These are phyloP conservation scores for Urochloa ruziziensis DNA, from an alignment of 176 grass and related monocot genomes.

Conservation along the genomic window DNA sequence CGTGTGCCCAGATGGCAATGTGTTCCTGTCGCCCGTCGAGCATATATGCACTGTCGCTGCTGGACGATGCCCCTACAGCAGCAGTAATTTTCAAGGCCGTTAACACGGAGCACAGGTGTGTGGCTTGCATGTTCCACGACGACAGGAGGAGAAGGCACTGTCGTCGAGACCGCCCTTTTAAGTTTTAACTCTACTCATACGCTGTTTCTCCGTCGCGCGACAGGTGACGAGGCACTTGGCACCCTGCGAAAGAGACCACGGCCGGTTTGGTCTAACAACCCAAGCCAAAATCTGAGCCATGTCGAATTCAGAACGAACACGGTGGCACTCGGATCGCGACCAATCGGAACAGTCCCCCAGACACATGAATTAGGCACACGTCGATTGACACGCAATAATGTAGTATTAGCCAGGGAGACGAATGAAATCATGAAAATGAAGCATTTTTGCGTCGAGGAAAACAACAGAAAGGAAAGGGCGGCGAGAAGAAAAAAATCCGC, in stretches of 20 bases:
- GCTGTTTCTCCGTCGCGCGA: neutral
- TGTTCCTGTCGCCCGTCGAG: neutral
- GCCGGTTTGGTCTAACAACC: too few species aligned
- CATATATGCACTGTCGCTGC: neutral
- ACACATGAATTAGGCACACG: too few species aligned
- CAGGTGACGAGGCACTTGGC: neutral
- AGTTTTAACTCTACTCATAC: neutral
- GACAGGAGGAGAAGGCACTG: too few species aligned
- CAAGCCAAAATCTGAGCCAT: neutral
- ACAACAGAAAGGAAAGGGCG: neutral
- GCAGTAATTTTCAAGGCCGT: neutral
- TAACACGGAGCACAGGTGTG: conserved; percentile 6
- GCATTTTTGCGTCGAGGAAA: neutral
- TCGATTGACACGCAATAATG: too few species aligned
- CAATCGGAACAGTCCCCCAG: neutral
- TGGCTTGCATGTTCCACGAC: conserved; percentile 5
- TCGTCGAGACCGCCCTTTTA: neutral
- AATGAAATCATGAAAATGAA: too few species aligned
- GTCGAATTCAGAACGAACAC: neutral
- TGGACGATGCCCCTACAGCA: neutral
- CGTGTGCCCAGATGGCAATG: neutral
- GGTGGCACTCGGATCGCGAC: neutral
- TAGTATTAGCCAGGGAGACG: too few species aligned
- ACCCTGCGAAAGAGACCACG: neutral
- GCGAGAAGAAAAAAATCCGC: neutral